Conservation (phyloP, 345 rosid genomes). For the Populus alba region DNA sequence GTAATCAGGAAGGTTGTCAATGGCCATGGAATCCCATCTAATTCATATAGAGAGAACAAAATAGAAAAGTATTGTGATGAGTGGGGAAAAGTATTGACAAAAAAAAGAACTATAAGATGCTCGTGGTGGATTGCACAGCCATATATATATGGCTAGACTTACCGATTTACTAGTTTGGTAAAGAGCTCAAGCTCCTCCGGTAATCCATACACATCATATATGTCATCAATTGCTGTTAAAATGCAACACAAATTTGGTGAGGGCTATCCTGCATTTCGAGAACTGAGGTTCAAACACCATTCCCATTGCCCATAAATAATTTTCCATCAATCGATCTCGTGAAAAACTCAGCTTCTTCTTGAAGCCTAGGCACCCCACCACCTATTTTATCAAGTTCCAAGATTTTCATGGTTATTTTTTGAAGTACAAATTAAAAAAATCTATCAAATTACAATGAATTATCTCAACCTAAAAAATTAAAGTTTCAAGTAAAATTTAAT, state of each 20-base stretch:
- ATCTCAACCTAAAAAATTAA: too few relatives aligned
- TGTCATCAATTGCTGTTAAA: slow-evolving; percentile 19
- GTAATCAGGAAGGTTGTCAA: not conserved
- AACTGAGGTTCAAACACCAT: slow-evolving; percentile 4
- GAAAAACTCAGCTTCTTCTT: not conserved
- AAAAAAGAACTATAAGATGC: too few relatives aligned
- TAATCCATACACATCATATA: slow-evolving; percentile 19
- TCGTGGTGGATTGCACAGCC: too few relatives aligned
- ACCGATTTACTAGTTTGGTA: slow-evolving; percentile 5
- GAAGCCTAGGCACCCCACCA: slow-evolving; percentile 14
- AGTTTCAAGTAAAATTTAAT: too few relatives aligned
- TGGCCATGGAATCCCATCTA: not conserved
- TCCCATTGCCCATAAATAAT: slow-evolving; percentile 28
- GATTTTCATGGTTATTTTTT: too few relatives aligned
- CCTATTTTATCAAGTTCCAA: not conserved
- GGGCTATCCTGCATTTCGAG: slow-evolving; percentile 11
- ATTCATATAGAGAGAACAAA: not conserved
- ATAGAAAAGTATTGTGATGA: too few relatives aligned
- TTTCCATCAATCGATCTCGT: slow-evolving; percentile 15
- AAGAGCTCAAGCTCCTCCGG: slow-evolving; percentile 23
- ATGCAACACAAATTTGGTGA: slow-evolving; percentile 15
- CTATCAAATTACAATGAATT: too few relatives aligned
- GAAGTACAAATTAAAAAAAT: too few relatives aligned
- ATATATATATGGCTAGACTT: not conserved
- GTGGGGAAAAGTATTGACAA: too few relatives aligned